These are phyloP conservation scores for Pythium dissotocum DNA, from an alignment of 352 stramenopile genomes.

Conservation along the genomic window DNA sequence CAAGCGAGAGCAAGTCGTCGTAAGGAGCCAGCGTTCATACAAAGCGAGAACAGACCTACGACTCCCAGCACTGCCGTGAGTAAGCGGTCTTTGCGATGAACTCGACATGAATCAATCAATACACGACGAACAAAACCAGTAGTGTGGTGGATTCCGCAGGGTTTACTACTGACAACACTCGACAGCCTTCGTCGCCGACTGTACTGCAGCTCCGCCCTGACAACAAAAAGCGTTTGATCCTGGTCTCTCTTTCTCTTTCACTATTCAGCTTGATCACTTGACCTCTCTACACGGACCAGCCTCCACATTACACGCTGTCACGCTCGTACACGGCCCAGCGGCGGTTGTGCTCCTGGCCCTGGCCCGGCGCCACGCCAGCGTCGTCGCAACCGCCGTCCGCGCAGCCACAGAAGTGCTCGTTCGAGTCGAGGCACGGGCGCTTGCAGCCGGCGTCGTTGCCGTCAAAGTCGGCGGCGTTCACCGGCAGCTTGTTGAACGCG, in stretches of 20 bases:
- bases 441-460: slow-evolving; percentile 82
- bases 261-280: background rate
- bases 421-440: slow-evolving; percentile 75
- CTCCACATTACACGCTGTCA: slow-evolving; percentile 29
- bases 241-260: slow-evolving; percentile 2
- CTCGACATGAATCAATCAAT: too few species aligned
- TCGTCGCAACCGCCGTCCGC: slow-evolving; percentile 79
- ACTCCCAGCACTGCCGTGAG: too few species aligned
- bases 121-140: too few species aligned
- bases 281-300: background rate
- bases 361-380: slow-evolving; percentile 56
- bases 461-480: slow-evolving; percentile 66
- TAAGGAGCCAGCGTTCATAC: slow-evolving; percentile 1
- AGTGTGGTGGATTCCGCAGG: too few species aligned
- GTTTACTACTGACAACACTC: too few species aligned
- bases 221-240: background rate
- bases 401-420: slow-evolving; percentile 82
- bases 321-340: slow-evolving; percentile 90
- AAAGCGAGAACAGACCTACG: background rate
- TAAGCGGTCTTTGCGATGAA: too few species aligned
- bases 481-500: slow-evolving; percentile 85
- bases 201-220: background rate
- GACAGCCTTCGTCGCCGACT: too few species aligned
- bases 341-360: slow-evolving; percentile 88
- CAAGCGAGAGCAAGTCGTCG: slow-evolving; percentile 78